phyloP scores from a whole-genome alignment of 2,329 filamentous ascomycete species.

The Hypoxylon sp. region DNA sequence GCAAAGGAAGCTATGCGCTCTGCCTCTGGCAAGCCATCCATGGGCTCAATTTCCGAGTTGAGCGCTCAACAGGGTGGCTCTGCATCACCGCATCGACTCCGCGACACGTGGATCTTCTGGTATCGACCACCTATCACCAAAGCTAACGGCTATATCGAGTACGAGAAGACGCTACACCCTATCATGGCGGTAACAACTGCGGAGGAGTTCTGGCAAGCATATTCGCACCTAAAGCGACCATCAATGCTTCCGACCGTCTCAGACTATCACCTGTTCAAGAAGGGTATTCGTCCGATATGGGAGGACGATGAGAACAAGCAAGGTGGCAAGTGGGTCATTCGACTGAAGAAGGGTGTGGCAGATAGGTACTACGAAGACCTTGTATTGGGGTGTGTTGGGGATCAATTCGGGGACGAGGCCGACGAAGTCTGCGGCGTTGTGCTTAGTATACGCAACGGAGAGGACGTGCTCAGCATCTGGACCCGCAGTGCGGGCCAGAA shows the following conservation, averaged over 20 bases:
- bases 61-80: slow-evolving; percentile 50
- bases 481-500: slow-evolving; percentile 91
- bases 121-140: slow-evolving; percentile 96
- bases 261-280: slow-evolving; percentile 98
- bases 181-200: slow-evolving; percentile 83
- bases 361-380: slow-evolving; percentile 98
- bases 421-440: slow-evolving; percentile 97
- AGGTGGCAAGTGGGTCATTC: slow-evolving; percentile 96
- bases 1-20: slow-evolving; percentile 55
- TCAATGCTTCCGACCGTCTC: slow-evolving; percentile 89
- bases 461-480: slow-evolving; percentile 98
- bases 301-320: slow-evolving; percentile 97
- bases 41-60: slow-evolving; percentile 58
- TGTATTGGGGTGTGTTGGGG: slow-evolving; percentile 87
- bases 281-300: slow-evolving; percentile 96
- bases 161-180: slow-evolving; percentile 93
- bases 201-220: slow-evolving; percentile 92
- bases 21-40: slow-evolving; percentile 49
- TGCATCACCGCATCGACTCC: slow-evolving; percentile 68
- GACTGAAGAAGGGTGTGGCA: slow-evolving; percentile 95
- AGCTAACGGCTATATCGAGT: slow-evolving; percentile 85
- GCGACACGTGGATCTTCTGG: slow-evolving; percentile 95
- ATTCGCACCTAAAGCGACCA: slow-evolving; percentile 87
- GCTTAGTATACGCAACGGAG: slow-evolving; percentile 90
- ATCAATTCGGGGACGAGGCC: slow-evolving; percentile 90